Conservation (phyloP, 495 filamentous ascomycete genomes). For the Peziza echinospora region DNA sequence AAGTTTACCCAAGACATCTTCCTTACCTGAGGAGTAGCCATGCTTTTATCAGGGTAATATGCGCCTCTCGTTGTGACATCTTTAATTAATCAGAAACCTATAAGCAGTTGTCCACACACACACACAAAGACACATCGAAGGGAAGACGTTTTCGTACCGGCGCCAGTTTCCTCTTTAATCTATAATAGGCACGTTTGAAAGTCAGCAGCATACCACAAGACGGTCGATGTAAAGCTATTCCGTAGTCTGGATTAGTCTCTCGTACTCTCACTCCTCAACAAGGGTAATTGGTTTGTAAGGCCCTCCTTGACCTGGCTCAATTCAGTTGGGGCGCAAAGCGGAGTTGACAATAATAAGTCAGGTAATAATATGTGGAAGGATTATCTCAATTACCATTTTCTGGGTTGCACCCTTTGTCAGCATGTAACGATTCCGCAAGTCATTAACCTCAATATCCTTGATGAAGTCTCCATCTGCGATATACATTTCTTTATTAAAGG, state of each 20-base stretch:
- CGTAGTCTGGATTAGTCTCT: conserved; percentile 3
- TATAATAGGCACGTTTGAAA: conserved; percentile 36
- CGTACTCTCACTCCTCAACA: background rate
- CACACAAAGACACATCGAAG: conserved; percentile 29
- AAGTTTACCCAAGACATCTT: background rate
- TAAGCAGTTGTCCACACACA: conserved; percentile 36
- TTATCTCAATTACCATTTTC: conserved; percentile 72
- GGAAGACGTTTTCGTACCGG: conserved; percentile 63
- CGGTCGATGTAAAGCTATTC: conserved; percentile 36
- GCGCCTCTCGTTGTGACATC: conserved; percentile 97
- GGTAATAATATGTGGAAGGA: conserved; percentile 21
- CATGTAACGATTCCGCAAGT: conserved; percentile 88
- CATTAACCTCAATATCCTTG: conserved; percentile 96
- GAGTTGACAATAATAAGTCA: too few species aligned
- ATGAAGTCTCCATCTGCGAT: conserved; percentile 92
- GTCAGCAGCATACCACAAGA: conserved; percentile 94
- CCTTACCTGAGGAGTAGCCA: conserved; percentile 81
- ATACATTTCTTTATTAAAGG: conserved; percentile 70
- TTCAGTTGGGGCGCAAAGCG: too few species aligned
- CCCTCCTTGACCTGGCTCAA: too few species aligned
- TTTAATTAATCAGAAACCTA: conserved; percentile 39
- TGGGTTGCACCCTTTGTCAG: conserved; percentile 95
- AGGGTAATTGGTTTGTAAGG: too few species aligned
- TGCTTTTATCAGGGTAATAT: conserved; percentile 91
- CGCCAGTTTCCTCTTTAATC: conserved; percentile 99